These are phyloP conservation scores for Microsporum audouinii DNA, from an alignment of 2,329 filamentous ascomycete genomes.

Conservation along the genomic window DNA sequence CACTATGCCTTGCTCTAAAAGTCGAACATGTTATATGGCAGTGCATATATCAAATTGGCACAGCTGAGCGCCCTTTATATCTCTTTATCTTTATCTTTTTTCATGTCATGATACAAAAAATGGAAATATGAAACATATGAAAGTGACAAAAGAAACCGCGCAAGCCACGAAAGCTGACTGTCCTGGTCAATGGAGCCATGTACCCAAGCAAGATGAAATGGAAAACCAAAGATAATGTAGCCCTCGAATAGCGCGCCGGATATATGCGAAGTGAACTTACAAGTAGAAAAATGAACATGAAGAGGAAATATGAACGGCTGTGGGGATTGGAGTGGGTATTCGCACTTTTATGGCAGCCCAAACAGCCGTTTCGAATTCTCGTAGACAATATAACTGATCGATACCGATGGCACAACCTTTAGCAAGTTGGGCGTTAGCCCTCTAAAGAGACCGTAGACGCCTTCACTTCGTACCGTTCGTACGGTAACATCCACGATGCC, in stretches of 20 bases:
- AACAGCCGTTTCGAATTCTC: slow-evolving; percentile 75
- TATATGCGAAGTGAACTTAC: background rate
- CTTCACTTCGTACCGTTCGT: slow-evolving; percentile 74
- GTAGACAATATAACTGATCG: slow-evolving; percentile 89
- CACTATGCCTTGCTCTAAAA: background rate
- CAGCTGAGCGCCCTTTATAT: slow-evolving; percentile 1
- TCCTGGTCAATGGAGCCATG: background rate
- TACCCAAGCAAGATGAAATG: background rate
- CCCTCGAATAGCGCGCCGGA: background rate
- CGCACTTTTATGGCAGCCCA: slow-evolving; percentile 33
- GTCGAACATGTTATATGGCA: background rate
- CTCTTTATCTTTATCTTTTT: background rate
- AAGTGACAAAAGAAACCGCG: background rate
- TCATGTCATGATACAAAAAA: background rate
- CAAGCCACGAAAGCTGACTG: background rate
- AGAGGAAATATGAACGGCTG: background rate
- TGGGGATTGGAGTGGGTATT: background rate
- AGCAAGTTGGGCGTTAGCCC: slow-evolving; percentile 88
- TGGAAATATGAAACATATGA: background rate
- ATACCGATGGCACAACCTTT: slow-evolving; percentile 91
- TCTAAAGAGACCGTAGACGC: slow-evolving; percentile 78
- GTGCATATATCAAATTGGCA: background rate
- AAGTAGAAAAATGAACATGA: background rate
- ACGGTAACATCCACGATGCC: slow-evolving; percentile 81
- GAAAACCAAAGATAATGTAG: background rate